Percentiles rank a stretch among this genome's conserved stretches.
Conservation (phyloP, 2,329 filamentous ascomycete species). For the Penicillium sp. region DNA sequence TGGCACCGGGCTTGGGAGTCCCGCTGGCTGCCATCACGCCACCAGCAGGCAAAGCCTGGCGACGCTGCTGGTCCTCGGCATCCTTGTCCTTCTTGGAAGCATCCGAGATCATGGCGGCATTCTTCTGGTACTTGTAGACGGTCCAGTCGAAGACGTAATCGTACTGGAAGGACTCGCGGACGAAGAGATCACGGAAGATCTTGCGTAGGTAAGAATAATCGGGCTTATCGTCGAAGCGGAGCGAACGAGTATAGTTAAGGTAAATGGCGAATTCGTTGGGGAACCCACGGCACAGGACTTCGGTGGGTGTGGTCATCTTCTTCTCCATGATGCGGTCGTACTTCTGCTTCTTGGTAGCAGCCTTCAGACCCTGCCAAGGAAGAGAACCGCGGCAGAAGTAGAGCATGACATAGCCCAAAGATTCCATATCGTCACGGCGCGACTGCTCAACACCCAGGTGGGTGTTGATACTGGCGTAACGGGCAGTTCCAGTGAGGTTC, state of each 20-base stretch:
- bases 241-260: conserved; percentile 96
- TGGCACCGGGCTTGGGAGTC: conserved; percentile 66
- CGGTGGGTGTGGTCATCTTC: conserved; percentile 99
- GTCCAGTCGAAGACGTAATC: conserved; percentile 99
- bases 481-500: conserved; percentile 97
- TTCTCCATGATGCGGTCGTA: conserved; percentile 99
- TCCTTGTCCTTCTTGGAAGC: conserved; percentile 69
- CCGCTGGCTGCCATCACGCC: conserved; percentile 52
- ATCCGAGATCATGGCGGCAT: conserved; percentile 88
- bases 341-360: conserved; percentile 99
- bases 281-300: conserved; percentile 97
- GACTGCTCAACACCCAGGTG: conserved; percentile 98
- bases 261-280: conserved; percentile 99
- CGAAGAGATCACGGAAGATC: conserved; percentile 99
- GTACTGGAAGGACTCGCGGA: conserved; percentile 98
- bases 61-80: conserved; percentile 70
- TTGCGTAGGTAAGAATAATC: conserved; percentile 99
- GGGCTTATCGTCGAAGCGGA: conserved; percentile 99
- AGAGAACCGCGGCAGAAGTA: conserved; percentile 99
- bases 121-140: conserved; percentile 99
- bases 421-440: conserved; percentile 99
- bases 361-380: conserved; percentile 97
- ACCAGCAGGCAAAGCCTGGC: conserved; percentile 63
- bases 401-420: conserved; percentile 97
- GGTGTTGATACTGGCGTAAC: conserved; percentile 98